Percentiles rank a stretch among this genome's conserved stretches.
phyloP scores from a whole-genome alignment of 805 yeast genomes.

The Kockiozyma suomiensis region DNA sequence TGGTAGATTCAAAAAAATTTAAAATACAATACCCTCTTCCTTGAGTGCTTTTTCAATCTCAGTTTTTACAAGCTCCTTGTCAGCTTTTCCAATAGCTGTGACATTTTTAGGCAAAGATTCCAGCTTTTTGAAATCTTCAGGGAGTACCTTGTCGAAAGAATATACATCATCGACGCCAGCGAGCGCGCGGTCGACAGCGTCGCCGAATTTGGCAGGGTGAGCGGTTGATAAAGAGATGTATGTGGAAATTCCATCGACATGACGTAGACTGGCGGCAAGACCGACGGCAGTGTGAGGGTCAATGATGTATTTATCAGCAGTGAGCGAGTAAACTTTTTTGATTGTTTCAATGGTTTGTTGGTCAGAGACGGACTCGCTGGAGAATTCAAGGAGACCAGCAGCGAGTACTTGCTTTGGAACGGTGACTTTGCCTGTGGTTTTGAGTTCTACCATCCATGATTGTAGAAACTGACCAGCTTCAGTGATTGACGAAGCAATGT shows the following conservation, averaged over 20 bases:
- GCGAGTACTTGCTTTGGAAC: slow-evolving; percentile 67
- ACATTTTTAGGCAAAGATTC: slow-evolving; percentile 73
- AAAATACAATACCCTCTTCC: slow-evolving; percentile 16
- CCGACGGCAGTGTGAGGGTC: slow-evolving; percentile 99
- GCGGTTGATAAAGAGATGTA: slow-evolving; percentile 90
- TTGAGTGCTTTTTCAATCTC: slow-evolving; percentile 18
- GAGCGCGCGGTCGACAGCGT: slow-evolving; percentile 86
- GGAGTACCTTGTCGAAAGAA: slow-evolving; percentile 85
- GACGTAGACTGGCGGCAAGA: slow-evolving; percentile 68
- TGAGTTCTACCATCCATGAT: slow-evolving; percentile 78
- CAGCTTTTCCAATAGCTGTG: slow-evolving; percentile 68
- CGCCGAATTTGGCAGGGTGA: slow-evolving; percentile 98
- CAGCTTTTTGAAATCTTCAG: slow-evolving; percentile 79
- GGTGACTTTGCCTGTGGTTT: slow-evolving; percentile 70
- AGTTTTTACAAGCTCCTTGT: slow-evolving; percentile 53
- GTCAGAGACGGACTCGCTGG: slow-evolving; percentile 78
- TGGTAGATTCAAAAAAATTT: background rate
- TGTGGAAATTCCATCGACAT: slow-evolving; percentile 46
- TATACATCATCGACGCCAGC: slow-evolving; percentile 62
- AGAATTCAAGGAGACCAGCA: slow-evolving; percentile 70
- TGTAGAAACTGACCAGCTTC: slow-evolving; percentile 75
- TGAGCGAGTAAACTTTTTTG: slow-evolving; percentile 61
- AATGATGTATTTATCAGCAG: slow-evolving; percentile 67
- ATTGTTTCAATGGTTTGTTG: slow-evolving; percentile 76
- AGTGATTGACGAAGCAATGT: slow-evolving; percentile 56